Evolutionary conservation across 2,329 filamentous ascomycete species (phyloP).

Genomic region (Hypoxylon sp.): DNA sequence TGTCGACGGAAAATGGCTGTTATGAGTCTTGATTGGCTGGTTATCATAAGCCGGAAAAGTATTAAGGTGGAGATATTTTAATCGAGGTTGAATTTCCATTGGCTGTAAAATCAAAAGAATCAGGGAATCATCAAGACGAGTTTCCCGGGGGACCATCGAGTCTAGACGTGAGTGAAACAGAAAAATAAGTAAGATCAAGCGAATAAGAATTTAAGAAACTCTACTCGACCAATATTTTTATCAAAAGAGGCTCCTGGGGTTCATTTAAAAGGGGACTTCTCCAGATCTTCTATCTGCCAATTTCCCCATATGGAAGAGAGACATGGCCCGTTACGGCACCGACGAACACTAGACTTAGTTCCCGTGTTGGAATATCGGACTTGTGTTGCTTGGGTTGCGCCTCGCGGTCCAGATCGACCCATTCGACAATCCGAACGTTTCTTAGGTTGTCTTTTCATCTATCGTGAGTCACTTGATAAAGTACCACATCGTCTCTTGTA

Average conservation of each 20-base stretch:
- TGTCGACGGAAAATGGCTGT: constrained; percentile 47
- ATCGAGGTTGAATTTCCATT: constrained; percentile 47
- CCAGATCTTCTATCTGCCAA: constrained; percentile 29
- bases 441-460: constrained; percentile 11
- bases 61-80: constrained; percentile 45
- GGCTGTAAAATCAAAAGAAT: constrained; percentile 51
- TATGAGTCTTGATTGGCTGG: constrained; percentile 47
- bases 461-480: constrained; percentile 27
- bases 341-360: constrained; percentile 42
- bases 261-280: constrained; percentile 33
- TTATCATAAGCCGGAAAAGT: constrained; percentile 44
- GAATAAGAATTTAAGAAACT: constrained; percentile 45
- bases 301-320: constrained; percentile 40
- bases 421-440: constrained; percentile 18
- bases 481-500: constrained; percentile 19
- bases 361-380: constrained; percentile 41
- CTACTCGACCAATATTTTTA: constrained; percentile 34
- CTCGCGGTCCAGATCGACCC: constrained; percentile 30
- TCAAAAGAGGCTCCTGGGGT: constrained; percentile 34
- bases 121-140: constrained; percentile 42
- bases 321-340: constrained; percentile 35
- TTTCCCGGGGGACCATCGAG: constrained; percentile 30
- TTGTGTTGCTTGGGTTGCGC: constrained; percentile 16
- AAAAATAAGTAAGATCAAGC: constrained; percentile 38
- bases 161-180: constrained; percentile 45